These are phyloP conservation scores for Cladosporium sp. DNA, from an alignment of 2,329 filamentous ascomycete species.

Conservation along the genomic window DNA sequence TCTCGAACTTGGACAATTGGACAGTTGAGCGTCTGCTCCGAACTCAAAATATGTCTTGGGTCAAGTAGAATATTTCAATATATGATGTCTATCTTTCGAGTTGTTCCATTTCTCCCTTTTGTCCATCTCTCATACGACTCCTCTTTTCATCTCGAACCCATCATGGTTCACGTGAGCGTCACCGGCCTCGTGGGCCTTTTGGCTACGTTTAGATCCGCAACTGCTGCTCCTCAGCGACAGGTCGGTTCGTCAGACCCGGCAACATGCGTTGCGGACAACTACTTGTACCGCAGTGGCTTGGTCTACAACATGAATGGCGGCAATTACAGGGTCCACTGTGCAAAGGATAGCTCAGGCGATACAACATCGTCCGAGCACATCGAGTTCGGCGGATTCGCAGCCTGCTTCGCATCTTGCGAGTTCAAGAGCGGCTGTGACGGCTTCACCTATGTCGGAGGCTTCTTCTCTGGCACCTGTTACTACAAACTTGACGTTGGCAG, in stretches of 20 bases:
- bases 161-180: constrained; percentile 6
- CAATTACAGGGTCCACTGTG: constrained; percentile 12
- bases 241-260: neutral
- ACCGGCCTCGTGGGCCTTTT: constrained; percentile 12
- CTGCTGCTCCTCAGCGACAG: neutral
- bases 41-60: too few species aligned
- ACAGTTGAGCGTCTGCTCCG: too few species aligned
- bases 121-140: neutral
- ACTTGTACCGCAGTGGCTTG: constrained; percentile 2
- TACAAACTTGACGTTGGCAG: constrained; percentile 10
- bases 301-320: constrained; percentile 3
- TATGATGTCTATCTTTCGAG: neutral
- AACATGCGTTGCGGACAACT: neutral
- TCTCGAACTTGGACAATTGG: neutral
- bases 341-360: constrained; percentile 5
- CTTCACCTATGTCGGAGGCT: constrained; percentile 11
- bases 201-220: neutral
- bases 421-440: neutral
- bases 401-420: neutral
- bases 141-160: neutral
- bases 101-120: neutral
- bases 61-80: neutral
- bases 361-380: neutral
- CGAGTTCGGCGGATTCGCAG: neutral
- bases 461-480: constrained; percentile 13